A percentile compares a stretch with the other conserved stretches of the same genome.
phyloP scores from a whole-genome alignment of 345 rosid species.

The Gossypium arboreum region DNA sequence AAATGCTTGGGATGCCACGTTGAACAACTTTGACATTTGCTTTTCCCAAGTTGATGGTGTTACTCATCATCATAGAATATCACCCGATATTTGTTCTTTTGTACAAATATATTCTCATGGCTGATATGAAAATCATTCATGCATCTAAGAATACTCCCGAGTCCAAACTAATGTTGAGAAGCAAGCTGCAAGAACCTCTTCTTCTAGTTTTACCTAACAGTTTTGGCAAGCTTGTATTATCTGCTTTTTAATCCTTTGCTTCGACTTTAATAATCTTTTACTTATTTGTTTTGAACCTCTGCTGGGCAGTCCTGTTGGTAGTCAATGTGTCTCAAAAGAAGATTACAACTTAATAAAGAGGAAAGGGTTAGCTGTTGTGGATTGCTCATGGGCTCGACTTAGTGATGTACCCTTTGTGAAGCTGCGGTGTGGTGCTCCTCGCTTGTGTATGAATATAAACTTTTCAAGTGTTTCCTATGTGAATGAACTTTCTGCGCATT shows the following conservation, averaged over 20 bases:
- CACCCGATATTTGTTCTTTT: not conserved
- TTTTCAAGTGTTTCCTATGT: not conserved
- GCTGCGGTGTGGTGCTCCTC: constrained; percentile 87
- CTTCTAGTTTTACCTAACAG: not conserved
- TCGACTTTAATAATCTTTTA: constrained; percentile 9
- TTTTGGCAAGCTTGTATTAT: not conserved
- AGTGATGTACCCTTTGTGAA: constrained; percentile 90
- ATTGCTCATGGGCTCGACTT: constrained; percentile 97
- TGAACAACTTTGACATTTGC: not conserved
- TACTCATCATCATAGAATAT: not conserved
- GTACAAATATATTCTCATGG: not conserved
- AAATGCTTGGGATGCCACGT: not conserved
- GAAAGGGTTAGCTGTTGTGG: constrained; percentile 93
- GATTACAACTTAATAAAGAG: constrained; percentile 67
- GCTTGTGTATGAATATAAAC: constrained; percentile 62
- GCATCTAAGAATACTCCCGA: not conserved
- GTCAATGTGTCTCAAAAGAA: constrained; percentile 80
- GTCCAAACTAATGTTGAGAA: not conserved
- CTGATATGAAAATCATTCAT: not conserved
- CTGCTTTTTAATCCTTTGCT: not conserved
- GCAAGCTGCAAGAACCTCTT: not conserved
- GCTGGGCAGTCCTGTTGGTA: constrained; percentile 82
- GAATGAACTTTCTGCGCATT: not conserved
- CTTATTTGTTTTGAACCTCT: constrained; percentile 11
- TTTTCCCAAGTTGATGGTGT: not conserved